Evolutionary conservation across 768 basidiomycete species (phyloP), one percentile per base, ranked within the genome.

Genomic region (Pisolithus sp.): DNA sequence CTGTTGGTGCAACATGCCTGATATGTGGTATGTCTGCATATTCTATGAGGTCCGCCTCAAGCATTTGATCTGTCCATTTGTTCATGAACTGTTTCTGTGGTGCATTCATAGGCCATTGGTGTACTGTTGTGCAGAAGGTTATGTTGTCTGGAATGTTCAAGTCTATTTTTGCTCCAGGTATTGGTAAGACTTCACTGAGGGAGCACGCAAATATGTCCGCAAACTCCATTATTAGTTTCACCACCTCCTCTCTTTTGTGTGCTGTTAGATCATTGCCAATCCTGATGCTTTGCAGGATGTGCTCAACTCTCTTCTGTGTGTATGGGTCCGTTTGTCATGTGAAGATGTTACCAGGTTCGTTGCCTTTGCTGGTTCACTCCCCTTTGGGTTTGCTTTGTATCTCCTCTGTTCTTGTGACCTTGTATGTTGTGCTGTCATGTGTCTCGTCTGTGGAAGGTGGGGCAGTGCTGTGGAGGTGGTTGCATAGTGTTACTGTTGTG

Each of bases 141-240:
- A 23, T 7, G 12, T 47, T 39, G 0, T 28, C 18, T 2, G 46
- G 46, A 12, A 55, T 10, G 7, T 51, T 53, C 3, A 54, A 49
- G 15, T 54, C 46, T 2, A 45, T 7, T 13, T 5, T 5, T 6
- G 24, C 24, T 2, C 41, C 41, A 0, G 34, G 43, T 0, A 76
- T 66, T 1, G 57, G 54, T 0, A 40, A 34, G 3, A 77, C 75
- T 50, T 78, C 72, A 21, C 64, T 63, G 8, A 76, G 51, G 0
- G 69, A 62, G 3, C 75, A 58, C 1, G 73, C 70, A 46, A 74
- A 77, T 24, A 66, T 57, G 51, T 76, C 73, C 0, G 74, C 71
- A 48, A 62, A 73, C 40, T 67, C 48, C 0, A 7, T 34, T 0
- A 76, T 26, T 1, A 74, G 49, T 0, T 42, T 49, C 0, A 34